Conservation (phyloP, 2,329 filamentous ascomycete genomes). For the Emergomyces pasteurianus region DNA sequence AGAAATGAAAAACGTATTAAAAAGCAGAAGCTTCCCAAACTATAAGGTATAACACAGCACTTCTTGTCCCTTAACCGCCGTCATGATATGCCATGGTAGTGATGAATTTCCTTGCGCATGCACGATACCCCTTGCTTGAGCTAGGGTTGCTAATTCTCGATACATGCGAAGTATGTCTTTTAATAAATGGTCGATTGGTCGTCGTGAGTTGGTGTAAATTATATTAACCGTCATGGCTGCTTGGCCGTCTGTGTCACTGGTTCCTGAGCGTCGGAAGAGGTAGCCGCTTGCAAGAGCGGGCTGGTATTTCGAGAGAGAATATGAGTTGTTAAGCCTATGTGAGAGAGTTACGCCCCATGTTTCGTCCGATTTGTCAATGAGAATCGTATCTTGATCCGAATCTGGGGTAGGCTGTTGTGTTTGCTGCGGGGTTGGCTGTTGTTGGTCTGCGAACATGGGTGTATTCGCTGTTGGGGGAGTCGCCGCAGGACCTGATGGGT, state of each 20-base stretch:
- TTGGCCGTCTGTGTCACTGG: slow-evolving; percentile 30
- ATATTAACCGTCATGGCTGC: slow-evolving; percentile 32
- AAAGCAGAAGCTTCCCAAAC: background rate
- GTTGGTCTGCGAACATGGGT: slow-evolving; percentile 12
- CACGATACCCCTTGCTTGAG: slow-evolving; percentile 30
- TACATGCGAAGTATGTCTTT: slow-evolving; percentile 34
- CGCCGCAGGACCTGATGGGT: slow-evolving; percentile 29
- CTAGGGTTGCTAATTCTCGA: slow-evolving; percentile 32
- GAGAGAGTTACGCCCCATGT: slow-evolving; percentile 47
- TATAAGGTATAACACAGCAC: slow-evolving; percentile 30
- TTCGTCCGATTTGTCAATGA: slow-evolving; percentile 48
- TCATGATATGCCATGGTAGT: slow-evolving; percentile 39
- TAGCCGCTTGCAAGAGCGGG: slow-evolving; percentile 36
- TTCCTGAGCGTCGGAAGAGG: slow-evolving; percentile 34
- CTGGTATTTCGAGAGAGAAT: slow-evolving; percentile 30
- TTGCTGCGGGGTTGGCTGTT: slow-evolving; percentile 27
- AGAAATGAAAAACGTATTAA: background rate
- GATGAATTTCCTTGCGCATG: slow-evolving; percentile 27
- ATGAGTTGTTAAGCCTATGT: slow-evolving; percentile 33
- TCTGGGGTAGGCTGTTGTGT: slow-evolving; percentile 21
- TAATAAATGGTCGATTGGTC: slow-evolving; percentile 23
- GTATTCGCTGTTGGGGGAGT: slow-evolving; percentile 19
- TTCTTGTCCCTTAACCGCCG: slow-evolving; percentile 31
- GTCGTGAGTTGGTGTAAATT: slow-evolving; percentile 21
- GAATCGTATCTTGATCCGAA: slow-evolving; percentile 43